These are phyloP conservation scores for Sarcodon sp. DNA, from an alignment of 768 basidiomycete genomes.

Conservation along the genomic window DNA sequence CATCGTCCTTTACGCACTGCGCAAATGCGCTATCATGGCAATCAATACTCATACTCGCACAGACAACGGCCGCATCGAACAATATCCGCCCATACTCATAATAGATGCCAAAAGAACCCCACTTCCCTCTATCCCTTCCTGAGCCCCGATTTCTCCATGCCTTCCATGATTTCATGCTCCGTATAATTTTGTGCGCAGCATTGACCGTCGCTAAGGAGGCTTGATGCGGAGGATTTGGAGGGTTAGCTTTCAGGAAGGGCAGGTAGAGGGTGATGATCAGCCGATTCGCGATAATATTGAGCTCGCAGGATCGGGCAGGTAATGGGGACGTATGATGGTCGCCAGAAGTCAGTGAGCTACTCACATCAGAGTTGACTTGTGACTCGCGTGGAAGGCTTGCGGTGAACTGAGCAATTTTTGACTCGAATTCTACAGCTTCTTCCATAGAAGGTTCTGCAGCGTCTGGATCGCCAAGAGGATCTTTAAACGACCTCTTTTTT, in stretches of 20 bases:
- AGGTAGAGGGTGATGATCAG: slow-evolving; percentile 52
- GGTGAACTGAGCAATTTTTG: slow-evolving; percentile 41
- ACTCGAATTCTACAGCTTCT: slow-evolving; percentile 44
- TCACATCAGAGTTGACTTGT: slow-evolving; percentile 26
- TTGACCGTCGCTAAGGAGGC: slow-evolving; percentile 45
- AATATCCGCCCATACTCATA: slow-evolving; percentile 50
- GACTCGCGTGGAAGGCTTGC: slow-evolving; percentile 36
- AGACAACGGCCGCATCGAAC: slow-evolving; percentile 54
- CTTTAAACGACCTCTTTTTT: slow-evolving; percentile 35
- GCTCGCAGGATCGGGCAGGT: slow-evolving; percentile 41
- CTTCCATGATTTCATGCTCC: slow-evolving; percentile 32
- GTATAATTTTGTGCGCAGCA: slow-evolving; percentile 55
- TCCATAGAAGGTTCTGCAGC: slow-evolving; percentile 36
- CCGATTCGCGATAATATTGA: slow-evolving; percentile 46
- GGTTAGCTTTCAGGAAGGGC: slow-evolving; percentile 40
- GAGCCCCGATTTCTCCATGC: slow-evolving; percentile 7
- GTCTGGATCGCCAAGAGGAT: slow-evolving; percentile 18
- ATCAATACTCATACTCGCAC: slow-evolving; percentile 47
- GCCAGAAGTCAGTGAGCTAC: slow-evolving; percentile 10
- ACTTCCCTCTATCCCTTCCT: slow-evolving; percentile 24
- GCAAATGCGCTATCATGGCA: slow-evolving; percentile 36
- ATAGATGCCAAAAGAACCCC: slow-evolving; percentile 34
- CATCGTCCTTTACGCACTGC: slow-evolving; percentile 31
- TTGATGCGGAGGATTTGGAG: slow-evolving; percentile 28
- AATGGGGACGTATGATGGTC: slow-evolving; percentile 22